A percentile compares a stretch with the other conserved stretches of the same genome.
Conservation (phyloP, 305 asterid genomes). For the Ilex paraguariensis region DNA sequence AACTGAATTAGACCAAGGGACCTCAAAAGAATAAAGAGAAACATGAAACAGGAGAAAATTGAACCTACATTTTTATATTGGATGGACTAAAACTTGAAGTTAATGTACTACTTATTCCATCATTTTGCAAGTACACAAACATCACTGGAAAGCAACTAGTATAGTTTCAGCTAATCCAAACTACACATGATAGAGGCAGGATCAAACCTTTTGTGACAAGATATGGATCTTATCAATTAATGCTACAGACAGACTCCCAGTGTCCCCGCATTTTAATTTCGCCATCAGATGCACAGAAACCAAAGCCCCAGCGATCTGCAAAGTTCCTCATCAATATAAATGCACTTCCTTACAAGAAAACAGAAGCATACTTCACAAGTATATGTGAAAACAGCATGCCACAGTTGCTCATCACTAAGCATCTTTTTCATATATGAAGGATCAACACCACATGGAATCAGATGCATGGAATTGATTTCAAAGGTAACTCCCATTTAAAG, state of each 20-base stretch:
- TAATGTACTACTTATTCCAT: too few species aligned
- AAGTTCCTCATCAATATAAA: conserved; percentile 14
- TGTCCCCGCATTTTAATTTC: conserved; percentile 58
- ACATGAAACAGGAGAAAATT: not conserved
- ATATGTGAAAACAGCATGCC: not conserved
- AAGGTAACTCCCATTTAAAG: not conserved
- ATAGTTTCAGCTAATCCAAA: not conserved
- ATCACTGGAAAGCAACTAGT: too few species aligned
- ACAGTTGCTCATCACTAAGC: too few species aligned
- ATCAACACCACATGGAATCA: not conserved
- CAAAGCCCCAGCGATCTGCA: conserved; percentile 72
- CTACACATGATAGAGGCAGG: conserved; percentile 5
- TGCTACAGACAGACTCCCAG: conserved; percentile 73
- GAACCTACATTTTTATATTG: too few species aligned
- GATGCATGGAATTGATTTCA: not conserved
- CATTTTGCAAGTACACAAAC: too few species aligned
- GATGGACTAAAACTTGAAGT: too few species aligned
- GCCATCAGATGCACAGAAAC: conserved; percentile 61
- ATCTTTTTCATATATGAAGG: too few species aligned
- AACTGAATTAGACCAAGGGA: conserved; percentile 18
- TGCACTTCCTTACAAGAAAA: not conserved
- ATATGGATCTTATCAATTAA: conserved; percentile 48
- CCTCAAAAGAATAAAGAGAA: not conserved
- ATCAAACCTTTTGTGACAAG: conserved; percentile 64
- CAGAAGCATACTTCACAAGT: not conserved